Evolutionary conservation across 306 rosid genomes (phyloP), one percentile per base, ranked within the genome.

Genomic region (Cyamopsis tetragonoloba): DNA sequence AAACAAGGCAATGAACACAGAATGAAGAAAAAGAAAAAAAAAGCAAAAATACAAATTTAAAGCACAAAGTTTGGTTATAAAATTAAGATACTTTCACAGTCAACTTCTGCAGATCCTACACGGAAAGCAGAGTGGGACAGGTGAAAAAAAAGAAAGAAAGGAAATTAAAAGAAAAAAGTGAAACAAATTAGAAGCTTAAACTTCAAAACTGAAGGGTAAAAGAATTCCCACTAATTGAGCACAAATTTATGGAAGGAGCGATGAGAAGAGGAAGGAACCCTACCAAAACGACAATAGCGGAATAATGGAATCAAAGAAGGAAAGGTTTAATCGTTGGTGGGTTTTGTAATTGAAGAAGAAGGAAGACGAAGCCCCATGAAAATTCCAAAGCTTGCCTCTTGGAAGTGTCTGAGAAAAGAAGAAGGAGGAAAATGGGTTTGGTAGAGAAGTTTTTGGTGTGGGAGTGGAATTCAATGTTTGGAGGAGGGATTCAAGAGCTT

Each of bases 311-410:
- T 19, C 8, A 41, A 35, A 80, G 2, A 32, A 50, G 62, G 66
- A 73, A 77, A 55, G 55, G 62, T 19, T 17, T 12, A 88, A 38
- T 30, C 74, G 74, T 44, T 43, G 43, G 47, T 53, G 89, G 93
- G 85, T 84, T 77, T 79, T 69, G 39, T 8, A 73, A 77, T 86
- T 72, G 82, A 80, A 41, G 70, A 60, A 53, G 70, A 83, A 65
- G 53, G 53, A 73, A 83, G 10, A 43, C 0, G 62, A 77, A 81
- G 26, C 49, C 83, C 80, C 72, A 0, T 31, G 78, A 61, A 82
- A 79, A 84, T 44, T 9, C 57, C 41, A 69, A 73, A 75, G 50
- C 77, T 48, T 65, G 74, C 28, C 26, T 3, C 78, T 68, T 53
- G 57, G 73, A 79, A 57, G 20, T 32, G 12, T 14, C 50, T 13